Conservation (phyloP, 2,329 filamentous ascomycete species). For the Sporothrix curviconia region DNA sequence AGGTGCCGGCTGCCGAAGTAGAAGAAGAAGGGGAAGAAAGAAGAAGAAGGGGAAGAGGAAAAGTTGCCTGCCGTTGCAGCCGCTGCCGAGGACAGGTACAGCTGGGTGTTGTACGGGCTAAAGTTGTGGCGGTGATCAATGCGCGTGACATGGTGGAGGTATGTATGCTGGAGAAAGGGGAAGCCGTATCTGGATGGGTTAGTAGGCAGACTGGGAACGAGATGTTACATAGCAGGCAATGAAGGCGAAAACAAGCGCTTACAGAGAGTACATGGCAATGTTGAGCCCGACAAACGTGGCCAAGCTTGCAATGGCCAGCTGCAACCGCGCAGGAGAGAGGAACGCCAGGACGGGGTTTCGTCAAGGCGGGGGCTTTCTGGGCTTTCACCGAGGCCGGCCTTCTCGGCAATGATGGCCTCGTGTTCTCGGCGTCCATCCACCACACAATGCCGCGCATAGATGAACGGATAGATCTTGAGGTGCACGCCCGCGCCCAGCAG, state of each 20-base stretch:
- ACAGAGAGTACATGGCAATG: conserved; percentile 68
- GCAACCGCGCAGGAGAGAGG: conserved; percentile 48
- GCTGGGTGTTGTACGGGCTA: conserved; percentile 85
- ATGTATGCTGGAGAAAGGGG: conserved; percentile 84
- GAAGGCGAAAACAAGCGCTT: conserved; percentile 28
- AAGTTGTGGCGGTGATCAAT: conserved; percentile 98
- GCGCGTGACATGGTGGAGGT: conserved; percentile 83
- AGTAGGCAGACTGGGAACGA: too few relatives aligned
- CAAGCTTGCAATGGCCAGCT: conserved; percentile 58
- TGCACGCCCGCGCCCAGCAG: conserved; percentile 81
- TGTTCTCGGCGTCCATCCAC: conserved; percentile 62
- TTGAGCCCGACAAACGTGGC: conserved; percentile 70
- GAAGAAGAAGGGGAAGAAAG: conserved; percentile 24
- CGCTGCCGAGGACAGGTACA: conserved; percentile 75
- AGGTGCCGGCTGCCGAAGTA: too few relatives aligned
- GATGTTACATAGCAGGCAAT: neutral
- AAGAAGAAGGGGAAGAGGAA: conserved; percentile 9
- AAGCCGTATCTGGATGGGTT: conserved; percentile 56
- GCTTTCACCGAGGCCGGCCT: too few relatives aligned
- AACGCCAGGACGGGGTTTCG: conserved; percentile 31
- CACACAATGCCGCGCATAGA: conserved; percentile 78
- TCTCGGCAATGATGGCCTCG: too few relatives aligned
- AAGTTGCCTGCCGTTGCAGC: conserved; percentile 28
- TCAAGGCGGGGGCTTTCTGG: too few relatives aligned
- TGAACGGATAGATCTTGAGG: conserved; percentile 98